Conservation (phyloP, 2,329 filamentous ascomycete species). For the Blastomyces silverae region DNA sequence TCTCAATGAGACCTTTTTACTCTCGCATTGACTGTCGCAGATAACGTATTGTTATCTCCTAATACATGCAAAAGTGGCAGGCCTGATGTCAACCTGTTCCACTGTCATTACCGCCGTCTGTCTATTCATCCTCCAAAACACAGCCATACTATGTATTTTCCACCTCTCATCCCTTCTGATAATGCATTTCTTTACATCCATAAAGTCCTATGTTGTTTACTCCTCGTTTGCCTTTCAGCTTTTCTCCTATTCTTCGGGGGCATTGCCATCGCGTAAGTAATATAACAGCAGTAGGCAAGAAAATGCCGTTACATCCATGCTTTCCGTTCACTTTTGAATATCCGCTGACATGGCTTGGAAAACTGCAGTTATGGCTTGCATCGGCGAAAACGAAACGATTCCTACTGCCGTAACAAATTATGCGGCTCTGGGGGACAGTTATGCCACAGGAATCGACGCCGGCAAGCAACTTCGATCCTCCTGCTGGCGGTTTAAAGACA, state of each 20-base stretch:
- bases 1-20: not conserved
- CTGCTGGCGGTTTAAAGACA: slow-evolving; percentile 25
- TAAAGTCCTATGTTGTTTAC: slow-evolving; percentile 4
- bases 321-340: not conserved
- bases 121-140: not conserved
- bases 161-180: slow-evolving; percentile 5
- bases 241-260: not conserved
- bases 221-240: slow-evolving; percentile 4
- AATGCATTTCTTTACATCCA: slow-evolving; percentile 10
- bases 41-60: not conserved
- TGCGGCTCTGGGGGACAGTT: slow-evolving; percentile 27
- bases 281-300: not conserved
- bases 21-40: not conserved
- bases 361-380: not conserved
- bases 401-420: slow-evolving; percentile 19
- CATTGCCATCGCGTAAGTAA: slow-evolving; percentile 8
- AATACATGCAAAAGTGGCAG: slow-evolving; percentile 2
- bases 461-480: slow-evolving; percentile 20
- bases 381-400: slow-evolving; percentile 3
- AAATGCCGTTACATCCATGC: not conserved
- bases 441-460: slow-evolving; percentile 26
- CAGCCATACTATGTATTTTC: slow-evolving; percentile 8
- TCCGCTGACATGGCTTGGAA: not conserved
- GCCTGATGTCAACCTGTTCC: not conserved
- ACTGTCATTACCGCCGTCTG: not conserved